A percentile compares a stretch with the other conserved stretches of the same genome.
These are phyloP conservation scores for Plasmodium gonderi DNA, from an alignment of 169 alveolate genomes.

Conservation along the genomic window DNA sequence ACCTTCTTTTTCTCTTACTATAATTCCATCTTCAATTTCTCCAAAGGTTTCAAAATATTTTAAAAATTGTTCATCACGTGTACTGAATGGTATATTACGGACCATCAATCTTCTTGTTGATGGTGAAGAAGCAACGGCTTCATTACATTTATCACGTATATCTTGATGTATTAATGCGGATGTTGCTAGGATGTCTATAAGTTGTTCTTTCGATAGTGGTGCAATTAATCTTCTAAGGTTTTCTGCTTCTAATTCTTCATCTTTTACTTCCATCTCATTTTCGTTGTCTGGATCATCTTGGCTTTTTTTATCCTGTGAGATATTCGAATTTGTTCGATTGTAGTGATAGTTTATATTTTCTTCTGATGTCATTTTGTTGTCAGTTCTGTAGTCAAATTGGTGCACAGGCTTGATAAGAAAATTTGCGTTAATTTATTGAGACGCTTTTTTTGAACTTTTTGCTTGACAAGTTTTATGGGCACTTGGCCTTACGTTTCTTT, in stretches of 20 bases:
- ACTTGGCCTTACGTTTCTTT: neutral
- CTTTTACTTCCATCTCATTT: conserved; percentile 18
- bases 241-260: conserved; percentile 67
- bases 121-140: conserved; percentile 80
- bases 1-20: conserved; percentile 85
- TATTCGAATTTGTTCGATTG: conserved; percentile 19
- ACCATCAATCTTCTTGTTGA: conserved; percentile 83
- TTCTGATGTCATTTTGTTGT: conserved; percentile 38
- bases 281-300: neutral
- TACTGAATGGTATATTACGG: conserved; percentile 82
- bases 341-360: conserved; percentile 30
- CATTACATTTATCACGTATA: conserved; percentile 78
- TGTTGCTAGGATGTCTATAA: conserved; percentile 81
- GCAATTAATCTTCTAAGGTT: conserved; percentile 74
- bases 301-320: conserved; percentile 47
- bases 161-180: conserved; percentile 77
- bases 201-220: conserved; percentile 83
- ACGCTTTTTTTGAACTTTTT: neutral
- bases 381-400: neutral
- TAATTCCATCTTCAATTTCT: conserved; percentile 84
- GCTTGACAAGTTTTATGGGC: neutral
- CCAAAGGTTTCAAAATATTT: conserved; percentile 80
- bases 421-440: too few species aligned
- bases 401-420: too few species aligned
- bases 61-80: conserved; percentile 79